These are phyloP conservation scores for Scheffersomyces ergatensis DNA, from an alignment of 805 yeast species.

Conservation along the genomic window DNA sequence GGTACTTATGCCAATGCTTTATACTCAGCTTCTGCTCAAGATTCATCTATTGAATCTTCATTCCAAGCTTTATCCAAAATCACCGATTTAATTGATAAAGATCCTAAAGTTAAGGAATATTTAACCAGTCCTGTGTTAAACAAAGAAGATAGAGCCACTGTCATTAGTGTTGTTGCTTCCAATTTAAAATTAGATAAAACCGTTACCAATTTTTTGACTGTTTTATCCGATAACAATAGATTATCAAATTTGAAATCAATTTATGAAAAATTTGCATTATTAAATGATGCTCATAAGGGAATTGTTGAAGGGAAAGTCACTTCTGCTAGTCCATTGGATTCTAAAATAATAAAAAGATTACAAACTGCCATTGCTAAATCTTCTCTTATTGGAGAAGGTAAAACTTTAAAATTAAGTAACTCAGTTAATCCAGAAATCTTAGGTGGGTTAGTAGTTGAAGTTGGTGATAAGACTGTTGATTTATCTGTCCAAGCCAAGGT, in stretches of 20 bases:
- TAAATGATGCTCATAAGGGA: constrained; percentile 88
- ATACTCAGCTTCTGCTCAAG: constrained; percentile 86
- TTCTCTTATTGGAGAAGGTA: constrained; percentile 76
- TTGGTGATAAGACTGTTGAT: constrained; percentile 96
- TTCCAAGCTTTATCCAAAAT: constrained; percentile 62
- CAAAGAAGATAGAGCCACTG: constrained; percentile 65
- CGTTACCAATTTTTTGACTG: constrained; percentile 74
- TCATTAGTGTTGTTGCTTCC: constrained; percentile 58
- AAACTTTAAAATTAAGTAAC: constrained; percentile 82
- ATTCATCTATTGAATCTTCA: constrained; percentile 70
- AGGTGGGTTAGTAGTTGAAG: constrained; percentile 95
- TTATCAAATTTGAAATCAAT: constrained; percentile 65
- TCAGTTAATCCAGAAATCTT: constrained; percentile 83
- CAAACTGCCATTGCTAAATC: constrained; percentile 77
- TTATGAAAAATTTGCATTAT: constrained; percentile 66
- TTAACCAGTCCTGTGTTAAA: constrained; percentile 84
- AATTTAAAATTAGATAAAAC: constrained; percentile 59
- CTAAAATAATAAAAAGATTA: constrained; percentile 73
- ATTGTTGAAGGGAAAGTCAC: constrained; percentile 91
- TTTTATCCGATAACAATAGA: constrained; percentile 94
- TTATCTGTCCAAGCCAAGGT: constrained; percentile 82
- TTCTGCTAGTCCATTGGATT: constrained; percentile 81
- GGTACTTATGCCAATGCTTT: constrained; percentile 97
- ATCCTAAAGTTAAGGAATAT: constrained; percentile 58
- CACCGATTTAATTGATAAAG: constrained; percentile 53